Evolutionary conservation across 495 filamentous ascomycete species (phyloP), one percentile per base, ranked within the genome.

Genomic region (Trichocladium antarcticum): DNA sequence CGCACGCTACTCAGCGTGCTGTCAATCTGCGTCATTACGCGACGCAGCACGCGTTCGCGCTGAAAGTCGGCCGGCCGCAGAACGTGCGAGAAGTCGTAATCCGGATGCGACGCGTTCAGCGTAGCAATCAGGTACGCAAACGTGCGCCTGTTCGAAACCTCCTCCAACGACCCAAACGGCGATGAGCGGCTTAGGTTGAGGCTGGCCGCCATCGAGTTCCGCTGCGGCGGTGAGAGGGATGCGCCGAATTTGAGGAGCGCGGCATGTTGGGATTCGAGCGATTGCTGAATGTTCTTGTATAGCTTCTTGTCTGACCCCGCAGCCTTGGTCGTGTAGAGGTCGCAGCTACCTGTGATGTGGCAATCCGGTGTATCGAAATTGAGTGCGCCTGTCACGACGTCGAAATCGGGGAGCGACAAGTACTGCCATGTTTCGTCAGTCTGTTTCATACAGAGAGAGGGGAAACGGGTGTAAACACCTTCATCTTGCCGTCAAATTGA

Each of bases 91-190:
- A 97, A 97, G 66, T 97, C 90, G 64, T 99, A 99, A 63, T 99
- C 93, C 1, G 89, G 84, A 66, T 99, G 89, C 34, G 84, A 89
- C 1, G 90, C 90, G 56, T 99, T 99, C n/a, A 99, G 74, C 1
- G 93, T 96, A 11, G 92, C 92, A 59, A 97, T 96, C 49, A 97
- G 65, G 65, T 97, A 97, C 35, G 92, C 89, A 67, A 92, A 97
- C 0, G 86, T 94, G 40, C 89, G 81, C 11, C 93, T 85, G 59
- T 85, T 88, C 8, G 85, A 85, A 39, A 84, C 78, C 52, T 96
- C 84, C 45, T 83, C 85, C 41, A 98, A 75, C 29, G 82, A 81
- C 14, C 92, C 93, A 59, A 98, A 98, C 6, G 93, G 87, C 61
- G 84, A 90, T 1, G 87, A 83, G 49, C 87, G 81, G 16, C 80